Evolutionary conservation across 805 yeast species (phyloP).

Genomic region (Zygosaccharomyces lentus): DNA sequence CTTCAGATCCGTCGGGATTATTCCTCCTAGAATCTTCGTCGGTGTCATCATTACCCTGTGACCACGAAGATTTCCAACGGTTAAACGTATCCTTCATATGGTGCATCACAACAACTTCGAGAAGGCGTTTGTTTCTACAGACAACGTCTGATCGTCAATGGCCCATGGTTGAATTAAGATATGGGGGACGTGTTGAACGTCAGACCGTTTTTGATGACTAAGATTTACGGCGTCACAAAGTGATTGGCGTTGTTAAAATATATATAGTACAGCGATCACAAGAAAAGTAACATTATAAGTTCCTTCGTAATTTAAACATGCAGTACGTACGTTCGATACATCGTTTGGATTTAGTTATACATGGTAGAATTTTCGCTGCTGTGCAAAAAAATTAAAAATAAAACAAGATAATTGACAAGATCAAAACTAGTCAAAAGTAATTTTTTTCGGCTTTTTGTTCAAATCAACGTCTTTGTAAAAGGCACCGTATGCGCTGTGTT

Average conservation of each 20-base stretch:
- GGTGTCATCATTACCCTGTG: background rate
- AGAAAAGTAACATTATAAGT: background rate
- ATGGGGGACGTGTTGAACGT: background rate
- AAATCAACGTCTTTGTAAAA: slow-evolving; percentile 91
- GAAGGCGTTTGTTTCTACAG: background rate
- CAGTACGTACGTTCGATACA: too few species aligned
- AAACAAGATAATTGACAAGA: background rate
- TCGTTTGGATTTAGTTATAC: background rate
- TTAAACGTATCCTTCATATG: slow-evolving; percentile 1
- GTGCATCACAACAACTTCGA: background rate
- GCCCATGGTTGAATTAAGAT: background rate
- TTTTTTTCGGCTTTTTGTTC: slow-evolving; percentile 80
- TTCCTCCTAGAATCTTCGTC: background rate
- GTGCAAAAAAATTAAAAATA: background rate
- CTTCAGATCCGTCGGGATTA: background rate
- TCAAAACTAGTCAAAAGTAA: slow-evolving; percentile 59
- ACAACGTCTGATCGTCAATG: background rate
- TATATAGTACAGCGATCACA: background rate
- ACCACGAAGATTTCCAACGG: slow-evolving; percentile 4
- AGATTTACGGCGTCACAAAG: slow-evolving; percentile 3
- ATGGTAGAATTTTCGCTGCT: background rate
- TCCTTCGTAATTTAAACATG: background rate
- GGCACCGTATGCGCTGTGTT: slow-evolving; percentile 97
- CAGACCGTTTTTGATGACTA: slow-evolving; percentile 3
- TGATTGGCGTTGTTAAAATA: background rate